phyloP scores from a whole-genome alignment of 2,329 filamentous ascomycete species.

The Calonectria crousiana region DNA sequence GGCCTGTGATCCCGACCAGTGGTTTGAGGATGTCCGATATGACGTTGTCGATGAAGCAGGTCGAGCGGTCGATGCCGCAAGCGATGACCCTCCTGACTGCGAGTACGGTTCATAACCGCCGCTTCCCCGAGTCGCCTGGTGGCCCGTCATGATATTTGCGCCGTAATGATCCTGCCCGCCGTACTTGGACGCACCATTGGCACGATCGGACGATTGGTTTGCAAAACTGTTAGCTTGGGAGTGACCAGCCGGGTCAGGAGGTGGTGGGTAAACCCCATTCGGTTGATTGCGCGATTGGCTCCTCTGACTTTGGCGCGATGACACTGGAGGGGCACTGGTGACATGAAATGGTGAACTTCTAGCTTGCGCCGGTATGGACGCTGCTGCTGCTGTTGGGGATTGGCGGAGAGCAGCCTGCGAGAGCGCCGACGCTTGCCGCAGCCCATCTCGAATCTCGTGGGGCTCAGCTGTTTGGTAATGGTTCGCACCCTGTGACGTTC shows the following conservation, averaged over 20 bases:
- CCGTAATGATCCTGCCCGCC: conserved; percentile 37
- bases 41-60: conserved; percentile 35
- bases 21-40: conserved; percentile 38
- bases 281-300: conserved; percentile 42
- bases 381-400: conserved; percentile 41
- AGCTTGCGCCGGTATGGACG: conserved; percentile 44
- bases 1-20: conserved; percentile 38
- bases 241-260: conserved; percentile 28
- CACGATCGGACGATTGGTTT: conserved; percentile 27
- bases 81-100: conserved; percentile 39
- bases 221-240: conserved; percentile 14
- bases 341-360: conserved; percentile 49
- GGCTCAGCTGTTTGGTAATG: conserved; percentile 24
- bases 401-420: conserved; percentile 40
- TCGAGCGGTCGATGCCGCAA: conserved; percentile 1
- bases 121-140: conserved; percentile 35
- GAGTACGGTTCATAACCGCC: conserved; percentile 49
- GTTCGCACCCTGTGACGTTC: conserved; percentile 17
- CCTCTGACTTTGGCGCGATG: conserved; percentile 52
- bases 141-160: conserved; percentile 9
- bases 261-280: conserved; percentile 30
- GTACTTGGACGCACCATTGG: conserved; percentile 31
- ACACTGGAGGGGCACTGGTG: conserved; percentile 40
- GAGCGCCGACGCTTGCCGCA: conserved; percentile 21
- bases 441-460: conserved; percentile 19